Base-by-base conservation (phyloP, 2,329 filamentous ascomycete species). In the Phymatotrichopsis omnivora region DNA sequence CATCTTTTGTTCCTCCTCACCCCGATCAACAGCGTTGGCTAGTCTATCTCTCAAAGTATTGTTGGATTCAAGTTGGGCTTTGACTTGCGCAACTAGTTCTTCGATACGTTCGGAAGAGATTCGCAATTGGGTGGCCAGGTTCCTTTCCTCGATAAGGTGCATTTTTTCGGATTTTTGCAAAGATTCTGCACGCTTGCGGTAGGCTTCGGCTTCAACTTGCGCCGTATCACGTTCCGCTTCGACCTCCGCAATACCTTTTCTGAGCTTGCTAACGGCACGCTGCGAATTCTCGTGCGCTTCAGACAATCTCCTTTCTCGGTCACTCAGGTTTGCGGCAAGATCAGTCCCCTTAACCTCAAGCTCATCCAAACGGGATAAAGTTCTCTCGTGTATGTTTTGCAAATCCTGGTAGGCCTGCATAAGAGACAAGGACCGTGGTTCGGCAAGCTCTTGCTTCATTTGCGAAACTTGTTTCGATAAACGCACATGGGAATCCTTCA, bases 11-110 rank as follows among this genome's bases (percentile, higher is more conserved):
- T 91, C 85, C 24, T 73, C 72, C 58, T 96, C 89, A 46, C 89
- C 87, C 53, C 85, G 82, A 41, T 76, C 70, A 28, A 96, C 83
- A 1, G 87, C 85, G 16, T 83, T 75, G 5, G 80, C 70, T 2
- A 98, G 76, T 31, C 89, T 82, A 45, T 75, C 69, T 45, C 86
- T 80, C 38, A 98, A 71, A 22, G 75, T 71, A 28, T 74, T 71
- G 63, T 96, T 96, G 24, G 75, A 74, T n/a, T 78, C 69, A 31
- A 96, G 72, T 63, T 95, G 89, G 45, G 78, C 71, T 45, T 80
- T 78, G 19, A 95, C 85, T 61, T 93, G 80, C 29, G 70, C 68
- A 5, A 85, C 83, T 16, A 96, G 72, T 50, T 82, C 75, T 58
- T 93, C 85, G 50, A 93, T 81, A 11, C 84, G 80, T 33, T 72